Evolutionary conservation across 2,329 filamentous ascomycete genomes (phyloP).

Genomic region (Teratosphaeria destructans): DNA sequence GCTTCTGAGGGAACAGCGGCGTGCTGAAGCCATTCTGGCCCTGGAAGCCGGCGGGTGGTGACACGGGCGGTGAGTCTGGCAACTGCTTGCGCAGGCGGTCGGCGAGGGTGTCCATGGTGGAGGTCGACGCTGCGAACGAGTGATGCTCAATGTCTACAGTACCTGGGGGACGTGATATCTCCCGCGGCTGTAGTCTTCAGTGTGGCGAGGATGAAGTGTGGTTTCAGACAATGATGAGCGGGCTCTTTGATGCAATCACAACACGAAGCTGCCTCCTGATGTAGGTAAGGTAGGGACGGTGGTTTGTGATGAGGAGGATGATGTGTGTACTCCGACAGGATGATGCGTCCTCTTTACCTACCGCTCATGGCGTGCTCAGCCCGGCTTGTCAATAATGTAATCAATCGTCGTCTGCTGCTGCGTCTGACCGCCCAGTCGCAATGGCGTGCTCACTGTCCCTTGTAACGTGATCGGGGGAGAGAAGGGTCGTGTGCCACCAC

Average conservation of each 20-base stretch:
- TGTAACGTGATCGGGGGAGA: neutral
- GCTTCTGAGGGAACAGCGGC: slow-evolving; percentile 36
- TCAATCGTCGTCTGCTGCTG: neutral
- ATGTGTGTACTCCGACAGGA: neutral
- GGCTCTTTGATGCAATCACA: neutral
- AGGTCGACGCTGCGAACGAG: neutral
- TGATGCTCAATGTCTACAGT: neutral
- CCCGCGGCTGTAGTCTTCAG: neutral
- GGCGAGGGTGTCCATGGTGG: neutral
- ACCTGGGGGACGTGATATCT: neutral
- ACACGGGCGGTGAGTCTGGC: slow-evolving; percentile 26
- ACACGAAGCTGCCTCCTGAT: neutral
- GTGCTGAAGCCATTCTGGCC: slow-evolving; percentile 30
- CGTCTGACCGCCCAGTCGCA: neutral
- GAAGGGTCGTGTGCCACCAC: neutral
- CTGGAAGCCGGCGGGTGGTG: slow-evolving; percentile 27
- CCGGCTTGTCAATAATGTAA: neutral
- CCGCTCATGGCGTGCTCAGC: neutral
- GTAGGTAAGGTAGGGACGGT: neutral
- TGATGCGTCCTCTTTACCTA: neutral
- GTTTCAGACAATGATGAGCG: neutral
- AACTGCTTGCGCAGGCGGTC: slow-evolving; percentile 11
- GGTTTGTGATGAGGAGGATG: neutral
- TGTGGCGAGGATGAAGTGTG: neutral
- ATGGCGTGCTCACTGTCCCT: neutral